These are phyloP conservation scores for Nicotiana benthamiana DNA, from an alignment of 257 asterid genomes.

Conservation along the genomic window DNA sequence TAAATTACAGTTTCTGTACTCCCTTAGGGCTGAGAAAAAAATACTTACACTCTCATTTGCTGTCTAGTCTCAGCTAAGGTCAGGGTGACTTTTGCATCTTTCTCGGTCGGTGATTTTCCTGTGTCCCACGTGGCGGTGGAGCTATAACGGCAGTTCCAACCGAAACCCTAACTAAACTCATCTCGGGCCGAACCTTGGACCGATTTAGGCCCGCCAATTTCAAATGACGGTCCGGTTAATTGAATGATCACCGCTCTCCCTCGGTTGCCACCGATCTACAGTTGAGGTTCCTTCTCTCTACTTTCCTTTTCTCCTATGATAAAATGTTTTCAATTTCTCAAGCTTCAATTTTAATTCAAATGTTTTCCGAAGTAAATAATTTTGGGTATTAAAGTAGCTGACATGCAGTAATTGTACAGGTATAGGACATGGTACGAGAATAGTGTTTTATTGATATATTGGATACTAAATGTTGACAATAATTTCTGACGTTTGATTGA, in stretches of 20 bases:
- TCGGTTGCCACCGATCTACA: not conserved
- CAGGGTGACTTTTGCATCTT: not conserved
- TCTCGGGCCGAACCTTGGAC: not conserved
- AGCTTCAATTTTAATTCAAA: not conserved
- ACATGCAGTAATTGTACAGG: not conserved
- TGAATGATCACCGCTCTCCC: not conserved
- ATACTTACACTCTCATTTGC: not conserved
- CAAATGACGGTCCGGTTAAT: not conserved
- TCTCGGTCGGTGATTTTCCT: not conserved
- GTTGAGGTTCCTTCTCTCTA: not conserved
- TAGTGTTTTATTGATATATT: no score
- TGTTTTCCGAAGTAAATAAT: not conserved
- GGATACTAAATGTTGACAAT: not conserved
- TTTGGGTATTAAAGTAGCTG: not conserved
- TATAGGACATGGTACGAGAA: not conserved
- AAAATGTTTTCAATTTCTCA: not conserved
- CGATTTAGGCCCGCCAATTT: not conserved
- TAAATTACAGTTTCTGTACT: not conserved
- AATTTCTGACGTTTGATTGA: not conserved
- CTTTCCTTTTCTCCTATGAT: not conserved
- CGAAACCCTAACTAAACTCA: not conserved
- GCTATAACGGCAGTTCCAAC: not conserved
- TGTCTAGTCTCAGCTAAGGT: not conserved
- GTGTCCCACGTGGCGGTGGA: not conserved
- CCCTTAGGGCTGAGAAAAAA: not conserved